Conservation (phyloP, 176 grass and related monocot species). For the Hsuehochloa calcarea region DNA sequence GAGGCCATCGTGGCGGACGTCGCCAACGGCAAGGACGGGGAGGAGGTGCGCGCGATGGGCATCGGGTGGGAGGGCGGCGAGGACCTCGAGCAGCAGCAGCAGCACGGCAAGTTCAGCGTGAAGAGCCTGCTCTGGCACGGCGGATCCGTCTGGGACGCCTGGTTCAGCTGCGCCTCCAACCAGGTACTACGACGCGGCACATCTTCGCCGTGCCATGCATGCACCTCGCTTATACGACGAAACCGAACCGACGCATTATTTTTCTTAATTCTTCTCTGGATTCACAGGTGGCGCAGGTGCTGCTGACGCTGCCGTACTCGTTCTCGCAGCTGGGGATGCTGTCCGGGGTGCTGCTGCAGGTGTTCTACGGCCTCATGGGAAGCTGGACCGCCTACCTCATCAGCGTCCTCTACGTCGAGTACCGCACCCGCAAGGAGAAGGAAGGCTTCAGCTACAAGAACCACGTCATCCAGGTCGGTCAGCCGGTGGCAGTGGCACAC, state of each 20-base stretch:
- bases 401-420: slow-evolving; percentile 79
- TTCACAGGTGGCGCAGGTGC: slow-evolving; percentile 67
- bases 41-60: slow-evolving; percentile 47
- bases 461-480: slow-evolving; percentile 62
- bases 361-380: slow-evolving; percentile 70
- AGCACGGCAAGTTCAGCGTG: slow-evolving; percentile 39
- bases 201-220: neutral
- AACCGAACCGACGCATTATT: too few species aligned
- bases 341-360: slow-evolving; percentile 63
- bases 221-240: neutral
- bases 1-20: slow-evolving; percentile 66
- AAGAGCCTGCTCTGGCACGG: slow-evolving; percentile 86
- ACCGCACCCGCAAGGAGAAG: slow-evolving; percentile 74
- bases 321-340: slow-evolving; percentile 79
- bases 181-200: slow-evolving; percentile 44
- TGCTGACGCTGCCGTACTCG: slow-evolving; percentile 68
- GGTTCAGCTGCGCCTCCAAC: slow-evolving; percentile 99
- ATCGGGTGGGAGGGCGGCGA: slow-evolving; percentile 40
- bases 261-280: neutral
- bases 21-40: slow-evolving; percentile 57
- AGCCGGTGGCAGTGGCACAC: too few species aligned
- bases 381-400: slow-evolving; percentile 82
- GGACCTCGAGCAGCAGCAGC: slow-evolving; percentile 25
- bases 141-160: slow-evolving; percentile 94
- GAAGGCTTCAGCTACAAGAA: slow-evolving; percentile 61